Conservation (phyloP, 805 yeast genomes). For the Zygotorulaspora danielsina region DNA sequence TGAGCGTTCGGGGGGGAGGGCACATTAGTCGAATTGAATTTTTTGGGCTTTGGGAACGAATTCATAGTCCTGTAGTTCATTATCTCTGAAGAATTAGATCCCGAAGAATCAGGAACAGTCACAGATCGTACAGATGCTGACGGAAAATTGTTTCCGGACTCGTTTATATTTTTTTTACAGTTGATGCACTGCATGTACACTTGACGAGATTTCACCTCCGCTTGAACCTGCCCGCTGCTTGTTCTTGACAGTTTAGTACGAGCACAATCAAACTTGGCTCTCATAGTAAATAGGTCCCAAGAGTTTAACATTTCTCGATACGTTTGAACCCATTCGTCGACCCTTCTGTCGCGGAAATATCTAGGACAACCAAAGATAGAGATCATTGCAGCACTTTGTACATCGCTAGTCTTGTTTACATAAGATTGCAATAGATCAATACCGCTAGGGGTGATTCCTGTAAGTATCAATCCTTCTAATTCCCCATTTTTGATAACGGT, state of each 20-base stretch:
- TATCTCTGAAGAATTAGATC: slow-evolving; percentile 4
- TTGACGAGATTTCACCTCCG: slow-evolving; percentile 61
- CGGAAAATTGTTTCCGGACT: not conserved
- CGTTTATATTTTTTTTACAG: slow-evolving; percentile 70
- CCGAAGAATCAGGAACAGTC: slow-evolving; percentile 10
- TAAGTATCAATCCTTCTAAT: slow-evolving; percentile 81
- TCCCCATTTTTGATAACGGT: slow-evolving; percentile 76
- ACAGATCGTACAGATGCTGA: not conserved
- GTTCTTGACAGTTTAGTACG: slow-evolving; percentile 61
- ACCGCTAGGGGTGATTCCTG: slow-evolving; percentile 88
- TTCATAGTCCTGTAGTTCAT: slow-evolving; percentile 3
- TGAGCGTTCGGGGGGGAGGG: slow-evolving; percentile 9
- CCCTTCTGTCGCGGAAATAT: slow-evolving; percentile 68
- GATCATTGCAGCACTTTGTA: slow-evolving; percentile 85
- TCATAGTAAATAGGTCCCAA: slow-evolving; percentile 70
- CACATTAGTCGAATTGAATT: slow-evolving; percentile 14
- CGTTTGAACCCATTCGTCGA: slow-evolving; percentile 71
- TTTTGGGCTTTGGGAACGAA: slow-evolving; percentile 8
- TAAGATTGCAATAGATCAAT: slow-evolving; percentile 78
- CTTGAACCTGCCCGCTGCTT: slow-evolving; percentile 44
- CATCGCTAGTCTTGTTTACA: slow-evolving; percentile 83
- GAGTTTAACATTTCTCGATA: slow-evolving; percentile 68
- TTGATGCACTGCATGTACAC: slow-evolving; percentile 74
- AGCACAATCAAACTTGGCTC: slow-evolving; percentile 84
- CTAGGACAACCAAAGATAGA: slow-evolving; percentile 79